Evolutionary conservation across 306 rosid species (phyloP).

Genomic region (Acacia crassicarpa): DNA sequence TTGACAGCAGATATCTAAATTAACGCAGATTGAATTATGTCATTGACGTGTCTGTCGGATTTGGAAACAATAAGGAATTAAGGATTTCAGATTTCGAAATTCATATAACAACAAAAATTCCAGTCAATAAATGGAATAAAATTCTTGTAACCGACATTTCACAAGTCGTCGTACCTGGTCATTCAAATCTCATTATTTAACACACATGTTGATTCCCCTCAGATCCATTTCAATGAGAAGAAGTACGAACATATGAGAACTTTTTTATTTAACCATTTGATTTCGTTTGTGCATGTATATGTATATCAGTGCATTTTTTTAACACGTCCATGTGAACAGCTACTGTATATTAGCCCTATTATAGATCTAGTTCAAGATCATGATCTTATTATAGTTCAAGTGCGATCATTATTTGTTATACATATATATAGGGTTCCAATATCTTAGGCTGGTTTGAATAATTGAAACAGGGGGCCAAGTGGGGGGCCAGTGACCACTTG

Average conservation of each 20-base stretch:
- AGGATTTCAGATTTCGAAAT: not conserved
- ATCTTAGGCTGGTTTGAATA: not conserved
- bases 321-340: not conserved
- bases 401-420: not conserved
- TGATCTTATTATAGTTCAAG: not conserved
- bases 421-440: not conserved
- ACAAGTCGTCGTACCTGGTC: not conserved
- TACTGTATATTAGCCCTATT: not conserved
- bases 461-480: not conserved
- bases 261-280: not conserved
- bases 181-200: not conserved
- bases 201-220: not conserved
- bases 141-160: not conserved
- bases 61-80: conserved; percentile 5
- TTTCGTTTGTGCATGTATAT: not conserved
- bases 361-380: not conserved
- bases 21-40: not conserved
- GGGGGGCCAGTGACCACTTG: not conserved
- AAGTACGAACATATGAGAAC: not conserved
- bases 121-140: not conserved
- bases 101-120: not conserved
- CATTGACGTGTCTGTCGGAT: conserved; percentile 20
- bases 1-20: conserved; percentile 17
- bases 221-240: not conserved
- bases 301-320: not conserved